Evolutionary conservation across 805 yeast genomes (phyloP).

Genomic region (Saccharomycopsis lassenensis): DNA sequence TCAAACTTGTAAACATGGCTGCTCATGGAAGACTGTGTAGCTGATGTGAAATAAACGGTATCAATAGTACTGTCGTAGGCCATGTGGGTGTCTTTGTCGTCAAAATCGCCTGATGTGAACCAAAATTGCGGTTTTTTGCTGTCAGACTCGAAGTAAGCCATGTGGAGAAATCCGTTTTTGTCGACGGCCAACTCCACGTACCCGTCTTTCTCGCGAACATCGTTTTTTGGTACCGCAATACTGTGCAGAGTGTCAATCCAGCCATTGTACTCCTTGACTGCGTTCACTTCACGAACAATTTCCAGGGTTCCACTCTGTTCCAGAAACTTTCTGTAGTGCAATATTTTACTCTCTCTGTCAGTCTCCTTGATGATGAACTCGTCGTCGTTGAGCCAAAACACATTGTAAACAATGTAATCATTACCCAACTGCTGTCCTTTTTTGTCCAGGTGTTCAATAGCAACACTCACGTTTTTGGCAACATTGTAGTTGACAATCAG

Average conservation of each 20-base stretch:
- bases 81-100: conserved; percentile 35
- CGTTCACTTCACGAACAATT: conserved; percentile 33
- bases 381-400: conserved; percentile 43
- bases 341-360: conserved; percentile 47
- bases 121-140: conserved; percentile 28
- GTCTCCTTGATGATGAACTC: conserved; percentile 47
- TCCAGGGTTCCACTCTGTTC: conserved; percentile 23
- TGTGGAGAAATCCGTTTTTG: conserved; percentile 44
- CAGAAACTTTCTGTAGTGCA: conserved; percentile 40
- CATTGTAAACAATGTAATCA: conserved; percentile 50
- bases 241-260: conserved; percentile 49
- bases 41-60: conserved; percentile 44
- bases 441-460: conserved; percentile 21
- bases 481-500: conserved; percentile 38
- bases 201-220: conserved; percentile 31
- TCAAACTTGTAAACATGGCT: conserved; percentile 45
- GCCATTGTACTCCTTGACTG: conserved; percentile 34
- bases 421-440: conserved; percentile 23
- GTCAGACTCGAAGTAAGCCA: conserved; percentile 46
- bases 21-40: conserved; percentile 43
- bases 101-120: conserved; percentile 39
- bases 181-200: conserved; percentile 52
- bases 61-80: conserved; percentile 37
- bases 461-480: conserved; percentile 11
- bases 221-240: conserved; percentile 28